These are phyloP conservation scores for Naganishia kalamii DNA, from an alignment of 768 basidiomycete genomes.

Conservation along the genomic window DNA sequence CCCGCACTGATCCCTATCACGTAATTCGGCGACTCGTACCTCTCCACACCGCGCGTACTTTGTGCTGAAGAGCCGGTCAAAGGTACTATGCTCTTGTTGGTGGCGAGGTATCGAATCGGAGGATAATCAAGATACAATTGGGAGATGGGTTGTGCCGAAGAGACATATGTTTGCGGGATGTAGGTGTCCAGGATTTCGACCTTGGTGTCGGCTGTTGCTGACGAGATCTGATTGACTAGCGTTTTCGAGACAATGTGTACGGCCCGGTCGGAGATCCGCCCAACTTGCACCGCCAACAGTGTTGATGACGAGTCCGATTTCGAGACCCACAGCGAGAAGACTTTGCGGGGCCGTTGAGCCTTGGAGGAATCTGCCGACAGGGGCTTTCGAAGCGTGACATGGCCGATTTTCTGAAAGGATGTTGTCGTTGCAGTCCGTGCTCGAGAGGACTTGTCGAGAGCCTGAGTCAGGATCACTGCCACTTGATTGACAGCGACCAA, in stretches of 20 bases:
- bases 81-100: not conserved
- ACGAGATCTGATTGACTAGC: not conserved
- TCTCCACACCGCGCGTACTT: not conserved
- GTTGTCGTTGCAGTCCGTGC: not conserved
- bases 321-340: not conserved
- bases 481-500: conserved; percentile 8
- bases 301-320: not conserved
- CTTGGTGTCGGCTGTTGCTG: not conserved
- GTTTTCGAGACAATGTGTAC: not conserved
- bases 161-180: conserved; percentile 4
- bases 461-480: not conserved
- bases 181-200: conserved; percentile 1
- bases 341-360: not conserved
- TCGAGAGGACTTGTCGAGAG: not conserved
- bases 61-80: not conserved
- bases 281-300: not conserved
- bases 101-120: not conserved
- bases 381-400: not conserved
- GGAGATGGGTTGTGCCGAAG: not conserved
- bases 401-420: not conserved
- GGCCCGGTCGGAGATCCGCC: not conserved
- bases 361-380: not conserved
- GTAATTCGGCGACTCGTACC: conserved; percentile 7
- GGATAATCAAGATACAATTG: not conserved
- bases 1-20: conserved; percentile 8